These are phyloP conservation scores for Persicaria maculosa DNA, from an alignment of 148 eudicot genomes.

Conservation along the genomic window DNA sequence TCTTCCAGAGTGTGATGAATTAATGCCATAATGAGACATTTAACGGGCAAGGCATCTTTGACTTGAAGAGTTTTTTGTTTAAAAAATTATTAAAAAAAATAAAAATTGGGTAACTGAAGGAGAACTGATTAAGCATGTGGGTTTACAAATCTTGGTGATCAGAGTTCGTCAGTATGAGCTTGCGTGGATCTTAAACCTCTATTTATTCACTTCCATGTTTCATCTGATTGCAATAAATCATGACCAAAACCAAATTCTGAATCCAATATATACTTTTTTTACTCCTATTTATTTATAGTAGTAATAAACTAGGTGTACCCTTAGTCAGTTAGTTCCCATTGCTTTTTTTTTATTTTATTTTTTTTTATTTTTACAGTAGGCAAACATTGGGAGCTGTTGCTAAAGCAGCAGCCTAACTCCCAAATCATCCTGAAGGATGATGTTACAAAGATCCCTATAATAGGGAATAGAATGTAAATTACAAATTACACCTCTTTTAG, in stretches of 20 bases:
- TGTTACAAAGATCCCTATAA: too few relatives aligned
- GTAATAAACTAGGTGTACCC: too few relatives aligned
- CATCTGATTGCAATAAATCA: slow-evolving; percentile 3
- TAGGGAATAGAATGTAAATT: too few relatives aligned
- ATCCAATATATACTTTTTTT: background rate
- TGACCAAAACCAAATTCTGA: too few relatives aligned
- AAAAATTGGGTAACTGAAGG: background rate
- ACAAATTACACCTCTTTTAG: too few relatives aligned
- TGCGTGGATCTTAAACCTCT: slow-evolving; percentile 7
- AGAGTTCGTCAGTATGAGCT: background rate
- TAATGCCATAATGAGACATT: slow-evolving; percentile 5
- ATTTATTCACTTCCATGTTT: slow-evolving; percentile 6
- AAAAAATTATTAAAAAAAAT: background rate
- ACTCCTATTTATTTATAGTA: background rate
- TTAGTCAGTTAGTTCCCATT: too few relatives aligned
- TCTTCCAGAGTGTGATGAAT: slow-evolving; percentile 2
- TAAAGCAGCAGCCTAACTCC: too few relatives aligned
- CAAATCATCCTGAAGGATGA: too few relatives aligned
- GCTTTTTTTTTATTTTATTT: too few relatives aligned
- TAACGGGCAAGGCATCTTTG: slow-evolving; percentile 9
- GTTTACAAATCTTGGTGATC: background rate
- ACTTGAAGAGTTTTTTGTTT: background rate
- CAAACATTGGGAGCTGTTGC: too few relatives aligned
- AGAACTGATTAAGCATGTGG: background rate
- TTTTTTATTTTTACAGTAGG: too few relatives aligned